These are phyloP conservation scores for Cryptosporidium viatorum DNA, from an alignment of 169 alveolate species.

Conservation along the genomic window DNA sequence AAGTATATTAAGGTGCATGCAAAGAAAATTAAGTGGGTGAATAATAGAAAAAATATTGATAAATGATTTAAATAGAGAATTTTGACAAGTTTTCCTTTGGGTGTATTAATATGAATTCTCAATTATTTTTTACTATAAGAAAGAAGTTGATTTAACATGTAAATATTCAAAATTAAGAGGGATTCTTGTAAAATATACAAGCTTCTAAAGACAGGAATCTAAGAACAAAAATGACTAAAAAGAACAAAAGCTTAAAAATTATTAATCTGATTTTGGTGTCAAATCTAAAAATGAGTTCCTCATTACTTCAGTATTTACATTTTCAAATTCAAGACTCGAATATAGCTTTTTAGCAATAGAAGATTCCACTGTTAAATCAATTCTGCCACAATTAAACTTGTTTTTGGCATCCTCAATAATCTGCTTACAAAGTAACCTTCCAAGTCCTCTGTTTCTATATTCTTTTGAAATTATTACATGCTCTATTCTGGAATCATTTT, in stretches of 20 bases:
- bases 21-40: not conserved
- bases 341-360: conserved; percentile 45
- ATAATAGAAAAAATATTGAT: too few species aligned
- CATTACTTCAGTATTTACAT: conserved; percentile 50
- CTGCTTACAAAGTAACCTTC: conserved; percentile 34
- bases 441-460: conserved; percentile 69
- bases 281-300: conserved; percentile 10
- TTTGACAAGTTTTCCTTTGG: not conserved
- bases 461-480: conserved; percentile 41
- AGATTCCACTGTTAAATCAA: conserved; percentile 61
- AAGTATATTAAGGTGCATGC: not conserved
- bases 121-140: not conserved
- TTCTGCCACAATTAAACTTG: conserved; percentile 56
- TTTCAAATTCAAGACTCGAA: conserved; percentile 52
- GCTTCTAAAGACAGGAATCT: not conserved
- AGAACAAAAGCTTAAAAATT: not conserved
- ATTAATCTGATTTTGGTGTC: not conserved
- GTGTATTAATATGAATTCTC: too few species aligned
- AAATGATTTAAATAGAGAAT: too few species aligned
- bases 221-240: not conserved
- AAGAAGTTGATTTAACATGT: not conserved
- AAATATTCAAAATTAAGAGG: not conserved
- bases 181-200: not conserved
- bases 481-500: conserved; percentile 61
- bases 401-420: conserved; percentile 67